phyloP scores from a whole-genome alignment of 345 rosid genomes.

The Salix exigua region DNA sequence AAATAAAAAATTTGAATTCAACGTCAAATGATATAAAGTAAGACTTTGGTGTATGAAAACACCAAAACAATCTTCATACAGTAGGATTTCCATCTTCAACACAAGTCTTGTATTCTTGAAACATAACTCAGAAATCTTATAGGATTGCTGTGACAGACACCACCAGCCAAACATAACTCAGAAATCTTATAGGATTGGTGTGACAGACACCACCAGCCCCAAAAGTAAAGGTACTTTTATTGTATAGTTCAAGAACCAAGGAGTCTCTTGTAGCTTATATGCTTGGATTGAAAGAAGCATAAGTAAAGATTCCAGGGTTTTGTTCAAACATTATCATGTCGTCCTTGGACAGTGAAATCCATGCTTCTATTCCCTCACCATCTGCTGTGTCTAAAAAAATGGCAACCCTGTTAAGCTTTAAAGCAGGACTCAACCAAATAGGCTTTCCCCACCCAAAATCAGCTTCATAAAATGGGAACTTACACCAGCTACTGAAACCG shows the following conservation, averaged over 20 bases:
- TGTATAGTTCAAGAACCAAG: background rate
- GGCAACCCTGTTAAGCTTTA: conserved; percentile 2
- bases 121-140: no score
- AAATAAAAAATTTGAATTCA: no score
- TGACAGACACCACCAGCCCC: no score
- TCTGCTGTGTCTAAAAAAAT: conserved; percentile 13
- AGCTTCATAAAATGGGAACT: conserved; percentile 22
- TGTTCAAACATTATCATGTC: conserved; percentile 21
- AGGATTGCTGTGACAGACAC: no score
- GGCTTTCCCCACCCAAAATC: conserved; percentile 39
- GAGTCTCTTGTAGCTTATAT: background rate
- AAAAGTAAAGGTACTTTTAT: background rate
- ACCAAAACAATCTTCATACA: no score
- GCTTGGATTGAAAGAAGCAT: conserved; percentile 17
- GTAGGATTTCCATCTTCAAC: no score
- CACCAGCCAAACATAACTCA: no score
- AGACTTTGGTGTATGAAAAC: no score
- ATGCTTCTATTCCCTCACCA: conserved; percentile 30
- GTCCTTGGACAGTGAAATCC: conserved; percentile 23
- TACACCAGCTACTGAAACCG: conserved; percentile 22
- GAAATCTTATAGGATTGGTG: no score
- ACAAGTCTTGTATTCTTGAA: no score
- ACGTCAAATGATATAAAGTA: no score
- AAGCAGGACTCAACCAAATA: conserved; percentile 15
- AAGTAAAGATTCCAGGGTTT: conserved; percentile 9